Conservation (phyloP, 2,329 filamentous ascomycete species). For the Byssochlamys sp. region DNA sequence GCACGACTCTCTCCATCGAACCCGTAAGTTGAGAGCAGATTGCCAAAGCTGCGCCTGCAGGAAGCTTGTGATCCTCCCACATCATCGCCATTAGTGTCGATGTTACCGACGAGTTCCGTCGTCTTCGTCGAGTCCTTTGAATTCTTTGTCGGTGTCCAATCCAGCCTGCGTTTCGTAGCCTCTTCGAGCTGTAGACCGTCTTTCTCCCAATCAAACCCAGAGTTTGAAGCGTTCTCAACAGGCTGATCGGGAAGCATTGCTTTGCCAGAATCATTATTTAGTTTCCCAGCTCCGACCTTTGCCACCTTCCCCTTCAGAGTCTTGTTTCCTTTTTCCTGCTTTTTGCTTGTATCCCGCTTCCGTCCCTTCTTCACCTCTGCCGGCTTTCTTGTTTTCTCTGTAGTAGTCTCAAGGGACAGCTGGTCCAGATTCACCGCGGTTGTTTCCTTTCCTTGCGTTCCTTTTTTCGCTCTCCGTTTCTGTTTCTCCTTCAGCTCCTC, state of each 20-base stretch:
- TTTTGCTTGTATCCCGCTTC: conserved; percentile 15
- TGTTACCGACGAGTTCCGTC: conserved; percentile 13
- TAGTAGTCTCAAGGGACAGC: conserved; percentile 3
- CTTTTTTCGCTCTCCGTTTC: conserved; percentile 1
- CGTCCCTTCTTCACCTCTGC: conserved; percentile 15
- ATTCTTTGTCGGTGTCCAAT: conserved; percentile 59
- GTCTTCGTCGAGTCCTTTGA: conserved; percentile 13
- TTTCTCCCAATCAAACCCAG: conserved; percentile 10
- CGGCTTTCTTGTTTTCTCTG: conserved; percentile 12
- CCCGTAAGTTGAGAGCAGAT: conserved; percentile 32
- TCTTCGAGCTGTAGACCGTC: conserved; percentile 24
- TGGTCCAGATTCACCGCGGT: neutral
- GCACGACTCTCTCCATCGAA: conserved; percentile 20
- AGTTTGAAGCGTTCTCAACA: neutral
- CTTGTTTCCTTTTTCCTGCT: conserved; percentile 19
- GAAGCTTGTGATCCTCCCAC: neutral
- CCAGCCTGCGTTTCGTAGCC: conserved; percentile 47
- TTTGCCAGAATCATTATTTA: conserved; percentile 8
- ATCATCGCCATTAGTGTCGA: conserved; percentile 5
- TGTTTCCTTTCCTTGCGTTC: conserved; percentile 1
- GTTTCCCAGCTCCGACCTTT: conserved; percentile 17
- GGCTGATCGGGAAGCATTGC: conserved; percentile 2
- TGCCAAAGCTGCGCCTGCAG: conserved; percentile 17
- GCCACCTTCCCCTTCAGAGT: conserved; percentile 27
- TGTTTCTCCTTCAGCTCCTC: conserved; percentile 4